Conservation (phyloP, 75 land plant species). For the Pinus tabuliformis region DNA sequence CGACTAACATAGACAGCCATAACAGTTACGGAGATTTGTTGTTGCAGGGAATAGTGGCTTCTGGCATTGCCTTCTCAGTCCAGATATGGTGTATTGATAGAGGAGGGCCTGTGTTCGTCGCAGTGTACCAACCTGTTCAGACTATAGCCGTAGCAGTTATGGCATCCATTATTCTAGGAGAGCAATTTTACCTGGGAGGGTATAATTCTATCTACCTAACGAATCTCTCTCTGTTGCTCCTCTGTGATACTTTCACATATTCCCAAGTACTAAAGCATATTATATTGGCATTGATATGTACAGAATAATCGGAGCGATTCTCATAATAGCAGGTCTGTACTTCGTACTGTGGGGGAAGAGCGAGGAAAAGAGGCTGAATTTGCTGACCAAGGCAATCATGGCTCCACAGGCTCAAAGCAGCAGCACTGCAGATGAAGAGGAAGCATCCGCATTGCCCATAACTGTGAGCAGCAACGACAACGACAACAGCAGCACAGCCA, state of each 20-base stretch:
- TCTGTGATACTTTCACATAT: too few relatives aligned
- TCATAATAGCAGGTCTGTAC: conserved; percentile 64
- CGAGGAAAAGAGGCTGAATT: conserved; percentile 26
- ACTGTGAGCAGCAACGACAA: too few relatives aligned
- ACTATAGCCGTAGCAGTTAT: conserved; percentile 60
- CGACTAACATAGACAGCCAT: too few relatives aligned
- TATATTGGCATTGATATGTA: background rate
- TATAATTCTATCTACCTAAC: conserved; percentile 11
- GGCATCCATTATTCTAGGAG: conserved; percentile 53
- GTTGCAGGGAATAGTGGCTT: conserved; percentile 58
- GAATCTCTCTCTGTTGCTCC: too few relatives aligned
- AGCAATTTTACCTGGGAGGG: conserved; percentile 63
- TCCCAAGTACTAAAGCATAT: too few relatives aligned
- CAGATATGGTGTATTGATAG: conserved; percentile 80
- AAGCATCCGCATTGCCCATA: too few relatives aligned
- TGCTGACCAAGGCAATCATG: background rate
- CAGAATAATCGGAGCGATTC: conserved; percentile 58
- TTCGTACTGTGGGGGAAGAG: conserved; percentile 70
- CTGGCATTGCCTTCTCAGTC: conserved; percentile 53
- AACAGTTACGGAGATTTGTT: too few relatives aligned
- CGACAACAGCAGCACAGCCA: too few relatives aligned
- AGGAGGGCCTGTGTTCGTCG: conserved; percentile 68
- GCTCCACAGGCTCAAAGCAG: background rate
- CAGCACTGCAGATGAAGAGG: background rate
- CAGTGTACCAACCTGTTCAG: conserved; percentile 68